A percentile compares a stretch with the other conserved stretches of the same genome.
These are phyloP conservation scores for Colletotrichum eremochloae DNA, from an alignment of 2,329 filamentous ascomycete species.

Conservation along the genomic window DNA sequence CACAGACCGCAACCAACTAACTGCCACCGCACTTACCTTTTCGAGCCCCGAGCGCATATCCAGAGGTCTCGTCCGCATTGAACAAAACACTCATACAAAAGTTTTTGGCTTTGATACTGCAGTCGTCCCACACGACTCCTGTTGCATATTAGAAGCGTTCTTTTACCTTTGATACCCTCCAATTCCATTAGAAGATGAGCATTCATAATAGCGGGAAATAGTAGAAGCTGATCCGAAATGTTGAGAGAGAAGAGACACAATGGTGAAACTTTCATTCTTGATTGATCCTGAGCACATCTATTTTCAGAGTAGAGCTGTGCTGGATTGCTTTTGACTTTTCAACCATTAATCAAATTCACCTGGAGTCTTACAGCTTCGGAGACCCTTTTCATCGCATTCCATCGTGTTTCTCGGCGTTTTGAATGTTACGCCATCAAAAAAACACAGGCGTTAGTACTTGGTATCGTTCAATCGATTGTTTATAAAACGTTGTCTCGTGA, in stretches of 20 bases:
- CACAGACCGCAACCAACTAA: too few relatives aligned
- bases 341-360: not conserved
- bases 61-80: too few relatives aligned
- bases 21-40: not conserved
- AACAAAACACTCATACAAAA: too few relatives aligned
- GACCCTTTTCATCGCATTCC: too few relatives aligned
- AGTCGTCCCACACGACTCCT: too few relatives aligned
- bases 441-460: not conserved
- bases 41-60: not conserved
- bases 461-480: not conserved
- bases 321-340: not conserved
- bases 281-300: not conserved
- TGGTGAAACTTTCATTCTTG: not conserved
- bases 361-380: not conserved
- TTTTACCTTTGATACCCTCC: conserved; percentile 5
- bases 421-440: not conserved
- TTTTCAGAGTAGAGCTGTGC: not conserved
- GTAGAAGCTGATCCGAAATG: not conserved
- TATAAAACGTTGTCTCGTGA: too few relatives aligned
- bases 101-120: not conserved
- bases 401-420: not conserved
- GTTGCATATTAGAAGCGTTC: not conserved
- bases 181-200: not conserved
- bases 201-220: not conserved
- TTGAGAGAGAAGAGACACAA: not conserved